Base-by-base conservation (phyloP, 2,329 filamentous ascomycete species). In the Neofusicoccum umdonicola region DNA sequence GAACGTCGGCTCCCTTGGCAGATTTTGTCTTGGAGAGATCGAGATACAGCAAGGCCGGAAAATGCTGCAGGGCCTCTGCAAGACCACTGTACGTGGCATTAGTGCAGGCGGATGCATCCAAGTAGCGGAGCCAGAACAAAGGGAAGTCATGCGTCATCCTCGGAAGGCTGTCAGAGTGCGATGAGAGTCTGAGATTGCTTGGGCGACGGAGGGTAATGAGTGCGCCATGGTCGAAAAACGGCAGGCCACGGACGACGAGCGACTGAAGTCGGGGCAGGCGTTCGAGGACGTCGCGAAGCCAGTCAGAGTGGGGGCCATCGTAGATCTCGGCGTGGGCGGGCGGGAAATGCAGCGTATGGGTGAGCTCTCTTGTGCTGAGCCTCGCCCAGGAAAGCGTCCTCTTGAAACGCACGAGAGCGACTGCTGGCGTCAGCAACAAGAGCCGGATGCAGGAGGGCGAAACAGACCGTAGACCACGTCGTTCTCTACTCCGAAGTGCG, bases 151-250 rank as follows among this genome's bases (percentile, higher is more conserved):
- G 44, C 4, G 44, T 41, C 35, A 50, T 31, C n/a, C 51, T 19
- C 3, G 51, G 51, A 27, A 65, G 47, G 3, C 73, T 65, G 65
- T 62, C 66, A 1, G 67, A 67, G 15, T 66, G 71, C 17, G 65
- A 68, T 12, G 69, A 66, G 17, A 65, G 70, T 65, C 71, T 70
- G 67, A 69, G 71, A 12, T 66, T 50, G 66, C 72, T 77, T 44
- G 72, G 67, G 62, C 75, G 71, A 61, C 77, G 80, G 63, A 88
- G 70, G 2, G 81, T 83, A 64, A 81, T 75, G 62, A 88, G 79
- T 17, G 84, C 80, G 66, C 82, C 81, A 71, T 88, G 85, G 64
- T 88, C 86, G 69, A 88, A 88, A 71, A 87, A 88, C 0, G 85
- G 84, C 54, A 88, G 73, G 35, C 80, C 81, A 15, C 84, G 82